Evolutionary conservation across 192 early-diverging fungal genomes (phyloP).

Genomic region (Radiomyces spectabilis): DNA sequence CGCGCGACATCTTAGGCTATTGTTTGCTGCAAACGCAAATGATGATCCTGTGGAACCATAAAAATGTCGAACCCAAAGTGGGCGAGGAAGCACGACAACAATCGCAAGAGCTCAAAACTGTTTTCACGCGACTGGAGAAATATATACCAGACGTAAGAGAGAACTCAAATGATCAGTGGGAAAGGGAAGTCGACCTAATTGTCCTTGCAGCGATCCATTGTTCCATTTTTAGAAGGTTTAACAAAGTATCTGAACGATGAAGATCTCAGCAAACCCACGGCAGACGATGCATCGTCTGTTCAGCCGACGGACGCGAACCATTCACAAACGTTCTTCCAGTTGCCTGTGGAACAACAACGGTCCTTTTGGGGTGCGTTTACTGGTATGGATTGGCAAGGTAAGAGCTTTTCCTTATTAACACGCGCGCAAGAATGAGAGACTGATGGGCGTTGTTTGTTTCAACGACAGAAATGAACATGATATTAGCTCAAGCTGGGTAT

Average conservation of each 20-base stretch:
- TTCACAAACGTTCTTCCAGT: not conserved
- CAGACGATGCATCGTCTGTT: not conserved
- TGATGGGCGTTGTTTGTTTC: too few species aligned
- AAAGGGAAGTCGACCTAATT: too few species aligned
- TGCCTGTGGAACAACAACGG: not conserved
- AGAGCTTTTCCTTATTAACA: not conserved
- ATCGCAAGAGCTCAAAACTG: not conserved
- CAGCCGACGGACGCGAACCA: not conserved
- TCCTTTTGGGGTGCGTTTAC: conserved; percentile 10
- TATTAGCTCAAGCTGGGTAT: too few species aligned
- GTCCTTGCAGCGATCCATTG: conserved; percentile 2
- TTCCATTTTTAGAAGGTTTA: conserved; percentile 1
- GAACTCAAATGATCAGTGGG: not conserved
- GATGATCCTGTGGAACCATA: not conserved
- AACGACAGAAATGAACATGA: too few species aligned
- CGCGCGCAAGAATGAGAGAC: too few species aligned
- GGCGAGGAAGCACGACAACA: not conserved
- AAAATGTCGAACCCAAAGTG: not conserved
- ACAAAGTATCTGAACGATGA: not conserved
- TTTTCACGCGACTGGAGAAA: not conserved
- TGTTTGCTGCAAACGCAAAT: not conserved
- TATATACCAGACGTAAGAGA: not conserved
- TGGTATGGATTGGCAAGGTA: conserved; percentile 17
- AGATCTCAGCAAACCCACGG: not conserved
- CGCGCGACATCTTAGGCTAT: not conserved